Evolutionary conservation across 164 flowering plant species (phyloP).

Genomic region (Annona cherimola): DNA sequence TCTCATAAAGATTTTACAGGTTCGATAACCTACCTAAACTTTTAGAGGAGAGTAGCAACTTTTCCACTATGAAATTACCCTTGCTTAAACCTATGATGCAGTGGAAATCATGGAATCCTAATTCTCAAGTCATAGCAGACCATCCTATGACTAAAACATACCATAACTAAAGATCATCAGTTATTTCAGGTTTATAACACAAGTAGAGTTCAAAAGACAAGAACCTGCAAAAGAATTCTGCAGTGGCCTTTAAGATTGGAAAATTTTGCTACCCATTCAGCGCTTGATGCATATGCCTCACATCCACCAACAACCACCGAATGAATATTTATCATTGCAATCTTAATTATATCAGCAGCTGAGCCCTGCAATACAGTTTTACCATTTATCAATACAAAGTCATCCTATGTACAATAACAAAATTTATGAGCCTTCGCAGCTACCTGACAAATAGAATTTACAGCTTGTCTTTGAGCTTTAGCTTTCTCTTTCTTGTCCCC

Average conservation of each 20-base stretch:
- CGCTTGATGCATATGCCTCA: conserved; percentile 20
- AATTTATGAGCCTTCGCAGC: background rate
- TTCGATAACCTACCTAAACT: background rate
- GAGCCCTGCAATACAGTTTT: conserved; percentile 60
- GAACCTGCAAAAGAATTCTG: conserved; percentile 87
- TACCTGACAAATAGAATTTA: conserved; percentile 98
- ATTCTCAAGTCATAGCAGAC: background rate
- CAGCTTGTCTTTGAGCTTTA: conserved; percentile 98
- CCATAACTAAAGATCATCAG: too few species aligned
- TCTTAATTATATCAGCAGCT: conserved; percentile 95
- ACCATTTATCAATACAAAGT: conserved; percentile 8
- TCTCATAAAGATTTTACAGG: background rate
- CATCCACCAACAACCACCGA: conserved; percentile 50
- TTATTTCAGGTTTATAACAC: too few species aligned
- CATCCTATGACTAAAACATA: too few species aligned
- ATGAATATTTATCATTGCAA: conserved; percentile 81
- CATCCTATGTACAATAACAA: background rate
- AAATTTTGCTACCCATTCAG: conserved; percentile 27
- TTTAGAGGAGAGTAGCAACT: background rate
- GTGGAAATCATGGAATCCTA: background rate
- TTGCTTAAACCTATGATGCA: background rate
- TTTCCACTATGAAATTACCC: background rate
- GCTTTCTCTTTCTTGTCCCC: conserved; percentile 76
- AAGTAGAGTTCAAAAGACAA: background rate
- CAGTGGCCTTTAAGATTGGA: conserved; percentile 66